These are phyloP conservation scores for Mallotus repandus DNA, from an alignment of 441 rosid species.

Conservation along the genomic window DNA sequence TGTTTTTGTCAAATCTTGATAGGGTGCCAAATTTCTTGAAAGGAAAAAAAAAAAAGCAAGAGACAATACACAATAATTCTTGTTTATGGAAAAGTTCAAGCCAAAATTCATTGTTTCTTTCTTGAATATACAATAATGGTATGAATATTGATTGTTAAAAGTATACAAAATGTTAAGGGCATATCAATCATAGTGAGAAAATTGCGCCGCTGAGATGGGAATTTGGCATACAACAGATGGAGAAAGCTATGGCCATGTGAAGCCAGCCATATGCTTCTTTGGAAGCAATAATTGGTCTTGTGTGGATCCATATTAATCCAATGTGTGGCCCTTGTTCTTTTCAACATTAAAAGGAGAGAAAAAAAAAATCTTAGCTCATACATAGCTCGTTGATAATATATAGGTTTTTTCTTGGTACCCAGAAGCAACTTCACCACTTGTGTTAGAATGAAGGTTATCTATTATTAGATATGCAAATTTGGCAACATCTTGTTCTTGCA, in stretches of 20 bases:
- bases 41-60: neutral
- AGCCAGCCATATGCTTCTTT: neutral
- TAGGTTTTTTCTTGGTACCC: neutral
- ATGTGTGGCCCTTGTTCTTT: neutral
- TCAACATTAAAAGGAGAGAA: too few relatives aligned
- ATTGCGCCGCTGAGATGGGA: neutral
- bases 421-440: too few relatives aligned
- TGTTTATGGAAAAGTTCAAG: neutral
- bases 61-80: neutral
- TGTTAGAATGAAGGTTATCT: neutral
- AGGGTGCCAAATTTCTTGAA: too few relatives aligned
- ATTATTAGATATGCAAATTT: neutral
- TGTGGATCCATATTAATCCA: neutral
- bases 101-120: neutral
- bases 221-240: neutral
- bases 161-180: too few relatives aligned
- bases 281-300: neutral
- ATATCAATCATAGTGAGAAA: neutral
- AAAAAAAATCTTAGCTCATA: neutral
- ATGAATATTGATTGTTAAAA: neutral
- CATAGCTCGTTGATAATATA: too few relatives aligned
- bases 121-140: neutral
- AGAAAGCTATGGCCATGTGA: slow-evolving; percentile 7
- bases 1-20: neutral
- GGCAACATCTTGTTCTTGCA: slow-evolving; percentile 1